These are phyloP conservation scores for Platanus orientalis DNA, from an alignment of 164 flowering plant genomes.

Conservation along the genomic window DNA sequence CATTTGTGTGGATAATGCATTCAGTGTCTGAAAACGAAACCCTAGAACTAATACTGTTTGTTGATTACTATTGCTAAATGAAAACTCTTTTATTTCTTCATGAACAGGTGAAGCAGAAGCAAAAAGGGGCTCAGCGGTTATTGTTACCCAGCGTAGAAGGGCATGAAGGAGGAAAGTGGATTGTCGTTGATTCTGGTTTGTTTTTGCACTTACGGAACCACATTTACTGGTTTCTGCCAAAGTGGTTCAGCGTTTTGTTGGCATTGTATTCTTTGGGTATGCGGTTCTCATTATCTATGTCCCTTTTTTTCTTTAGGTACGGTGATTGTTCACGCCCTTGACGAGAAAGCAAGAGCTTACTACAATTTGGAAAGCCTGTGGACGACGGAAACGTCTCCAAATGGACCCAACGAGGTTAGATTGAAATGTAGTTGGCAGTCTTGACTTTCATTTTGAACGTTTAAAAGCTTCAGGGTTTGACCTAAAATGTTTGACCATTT, in stretches of 20 bases:
- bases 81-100: too few species aligned
- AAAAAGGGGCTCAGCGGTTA: conserved; percentile 46
- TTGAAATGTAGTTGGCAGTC: not conserved
- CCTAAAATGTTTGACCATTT: not conserved
- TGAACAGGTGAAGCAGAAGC: conserved; percentile 74
- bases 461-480: not conserved
- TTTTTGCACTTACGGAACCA: conserved; percentile 8
- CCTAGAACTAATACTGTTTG: not conserved
- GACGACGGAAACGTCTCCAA: conserved; percentile 28
- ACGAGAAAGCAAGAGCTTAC: conserved; percentile 86
- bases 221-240: not conserved
- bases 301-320: conserved; percentile 33
- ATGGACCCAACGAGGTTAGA: conserved; percentile 45
- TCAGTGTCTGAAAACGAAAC: not conserved
- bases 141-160: conserved; percentile 82
- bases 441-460: not conserved
- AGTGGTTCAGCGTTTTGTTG: not conserved
- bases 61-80: not conserved
- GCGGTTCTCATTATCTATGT: not conserved
- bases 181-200: conserved; percentile 85
- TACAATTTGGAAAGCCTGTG: conserved; percentile 78
- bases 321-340: conserved; percentile 83
- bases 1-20: not conserved
- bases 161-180: conserved; percentile 77
- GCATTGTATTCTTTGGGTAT: not conserved